Evolutionary conservation across 2,329 filamentous ascomycete species (phyloP), one percentile per base, ranked within the genome.

Genomic region (Drechmeria coniospora): DNA sequence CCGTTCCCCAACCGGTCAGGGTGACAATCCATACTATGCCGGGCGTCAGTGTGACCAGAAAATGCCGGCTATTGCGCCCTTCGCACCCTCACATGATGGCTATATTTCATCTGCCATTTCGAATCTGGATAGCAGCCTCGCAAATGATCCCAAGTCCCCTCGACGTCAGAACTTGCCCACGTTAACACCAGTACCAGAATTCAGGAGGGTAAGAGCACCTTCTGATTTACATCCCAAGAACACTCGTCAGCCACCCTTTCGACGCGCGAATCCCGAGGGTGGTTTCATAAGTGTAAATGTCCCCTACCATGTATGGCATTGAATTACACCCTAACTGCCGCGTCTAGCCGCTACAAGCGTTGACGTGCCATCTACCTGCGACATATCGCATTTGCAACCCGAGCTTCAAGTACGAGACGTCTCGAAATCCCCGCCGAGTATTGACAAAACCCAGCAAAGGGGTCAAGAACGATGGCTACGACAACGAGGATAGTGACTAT

Each of bases 361-460:
- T 98, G 35, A 98, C 90, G 2, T 79, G 80, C 22, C 86, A 95
- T 45, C 65, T 98, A 13, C 87, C 90, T 11, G 79, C 86, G 5
- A 95, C 90, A 2, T 98, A 98, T 59, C 79, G 90, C 43, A 95
- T 98, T 52, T 98, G 90, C 63, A 98, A 98, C 50, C 86, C 86
- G 3, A 76, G 71, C 44, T 98, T 98, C 66, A 94, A 98, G 60
- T 98, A 98, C 57, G 90, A 98, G 51, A 94, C 90, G 11, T 94
- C 90, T 29, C 74, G 90, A 39, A 98, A 98, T 48, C 90, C 90
- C 21, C 79, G 90, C 36, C 73, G 90, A 51, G 90, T 98, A 27
- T 66, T 98, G 40, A 98, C 90, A 11, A 98, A 98, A 55, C 90
- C 90, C 6, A 95, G 90, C 68, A 98, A 98, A 58, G 90, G 90